phyloP scores from a whole-genome alignment of 345 rosid species.

The Salix brachista region DNA sequence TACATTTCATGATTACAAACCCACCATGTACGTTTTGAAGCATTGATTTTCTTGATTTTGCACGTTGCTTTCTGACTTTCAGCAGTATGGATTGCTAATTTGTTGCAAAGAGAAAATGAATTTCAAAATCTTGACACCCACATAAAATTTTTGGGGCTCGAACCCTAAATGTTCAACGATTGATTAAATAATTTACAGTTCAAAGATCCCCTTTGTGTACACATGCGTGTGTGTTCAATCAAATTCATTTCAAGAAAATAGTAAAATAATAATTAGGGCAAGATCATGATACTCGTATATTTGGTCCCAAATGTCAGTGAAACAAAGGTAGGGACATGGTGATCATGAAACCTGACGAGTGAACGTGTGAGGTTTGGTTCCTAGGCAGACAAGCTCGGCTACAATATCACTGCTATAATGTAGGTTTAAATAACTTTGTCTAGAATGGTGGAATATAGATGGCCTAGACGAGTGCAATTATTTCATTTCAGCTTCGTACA shows the following conservation, averaged over 20 bases:
- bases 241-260: not conserved
- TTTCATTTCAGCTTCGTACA: not conserved
- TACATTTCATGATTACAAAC: not conserved
- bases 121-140: not conserved
- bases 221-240: not conserved
- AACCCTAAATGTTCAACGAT: not conserved
- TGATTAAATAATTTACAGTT: not conserved
- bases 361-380: constrained; percentile 17
- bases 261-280: not conserved
- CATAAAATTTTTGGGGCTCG: not conserved
- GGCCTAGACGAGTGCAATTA: not conserved
- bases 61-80: not conserved
- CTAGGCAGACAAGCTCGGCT: not conserved
- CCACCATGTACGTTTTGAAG: not conserved
- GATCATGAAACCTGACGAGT: constrained; percentile 2
- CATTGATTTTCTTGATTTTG: not conserved
- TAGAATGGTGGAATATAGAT: not conserved
- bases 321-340: not conserved
- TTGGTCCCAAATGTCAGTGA: not conserved
- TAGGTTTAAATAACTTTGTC: not conserved
- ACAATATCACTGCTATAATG: not conserved
- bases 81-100: not conserved
- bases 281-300: constrained; percentile 5
- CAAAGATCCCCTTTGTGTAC: not conserved
- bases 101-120: not conserved